phyloP scores from a whole-genome alignment of 140 eudicot species.

The Stevia rebaudiana region DNA sequence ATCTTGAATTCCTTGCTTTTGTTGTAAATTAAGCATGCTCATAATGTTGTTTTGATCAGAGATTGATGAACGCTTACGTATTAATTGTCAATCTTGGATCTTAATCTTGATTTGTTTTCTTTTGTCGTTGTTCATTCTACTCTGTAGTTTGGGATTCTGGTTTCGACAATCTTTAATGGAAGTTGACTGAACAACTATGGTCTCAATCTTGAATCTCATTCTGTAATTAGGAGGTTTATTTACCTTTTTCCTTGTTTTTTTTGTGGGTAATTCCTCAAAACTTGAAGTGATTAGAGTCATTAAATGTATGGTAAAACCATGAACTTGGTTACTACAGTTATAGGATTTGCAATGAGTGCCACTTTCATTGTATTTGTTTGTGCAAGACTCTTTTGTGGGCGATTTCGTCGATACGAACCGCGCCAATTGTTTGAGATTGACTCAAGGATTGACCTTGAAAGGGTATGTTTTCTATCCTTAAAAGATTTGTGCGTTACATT shows the following conservation, averaged over 20 bases:
- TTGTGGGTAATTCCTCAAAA: neutral
- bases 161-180: conserved; percentile 11
- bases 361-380: conserved; percentile 87
- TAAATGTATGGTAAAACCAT: conserved; percentile 59
- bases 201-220: conserved; percentile 13
- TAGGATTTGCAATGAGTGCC: conserved; percentile 97
- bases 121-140: neutral
- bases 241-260: neutral
- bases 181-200: conserved; percentile 11
- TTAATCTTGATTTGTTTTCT: conserved; percentile 19
- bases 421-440: conserved; percentile 64
- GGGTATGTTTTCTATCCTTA: conserved; percentile 43
- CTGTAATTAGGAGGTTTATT: conserved; percentile 4
- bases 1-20: conserved; percentile 20
- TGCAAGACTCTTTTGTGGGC: conserved; percentile 88
- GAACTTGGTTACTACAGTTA: conserved; percentile 77
- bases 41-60: conserved; percentile 16
- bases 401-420: conserved; percentile 61
- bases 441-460: conserved; percentile 75
- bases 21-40: conserved; percentile 22
- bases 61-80: neutral
- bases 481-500: neutral
- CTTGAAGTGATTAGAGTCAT: conserved; percentile 7
- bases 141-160: conserved; percentile 18
- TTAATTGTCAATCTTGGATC: conserved; percentile 23